These are phyloP conservation scores for Hypoxylon crocopeplum DNA, from an alignment of 495 filamentous ascomycete species.

Conservation along the genomic window DNA sequence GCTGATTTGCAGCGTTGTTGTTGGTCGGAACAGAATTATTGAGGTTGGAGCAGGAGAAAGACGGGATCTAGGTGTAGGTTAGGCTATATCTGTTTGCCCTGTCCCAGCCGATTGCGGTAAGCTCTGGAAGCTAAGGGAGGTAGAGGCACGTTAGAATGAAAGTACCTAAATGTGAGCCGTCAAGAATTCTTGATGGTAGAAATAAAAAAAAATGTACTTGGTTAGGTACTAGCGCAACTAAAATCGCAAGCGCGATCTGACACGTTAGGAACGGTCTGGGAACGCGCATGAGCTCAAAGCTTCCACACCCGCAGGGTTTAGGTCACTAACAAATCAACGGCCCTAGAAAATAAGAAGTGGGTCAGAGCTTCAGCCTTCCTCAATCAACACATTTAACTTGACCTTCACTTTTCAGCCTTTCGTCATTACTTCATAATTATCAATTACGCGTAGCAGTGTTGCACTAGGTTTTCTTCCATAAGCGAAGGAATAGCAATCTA, in stretches of 20 bases:
- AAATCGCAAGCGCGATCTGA: constrained; percentile 23
- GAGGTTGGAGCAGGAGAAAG: too few species aligned
- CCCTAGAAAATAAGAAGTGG: constrained; percentile 13
- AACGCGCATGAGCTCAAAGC: constrained; percentile 17
- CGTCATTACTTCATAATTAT: background rate
- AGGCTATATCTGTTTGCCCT: constrained; percentile 6
- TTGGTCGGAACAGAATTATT: constrained; percentile 1
- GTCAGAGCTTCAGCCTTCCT: constrained; percentile 21
- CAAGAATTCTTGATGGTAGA: too few species aligned
- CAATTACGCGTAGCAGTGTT: background rate
- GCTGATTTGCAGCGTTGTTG: constrained; percentile 7
- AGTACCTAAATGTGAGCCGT: too few species aligned
- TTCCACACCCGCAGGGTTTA: background rate
- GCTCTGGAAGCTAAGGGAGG: background rate
- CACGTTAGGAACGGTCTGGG: background rate
- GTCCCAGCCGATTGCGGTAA: constrained; percentile 20
- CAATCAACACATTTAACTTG: too few species aligned
- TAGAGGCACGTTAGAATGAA: too few species aligned
- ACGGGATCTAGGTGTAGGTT: too few species aligned
- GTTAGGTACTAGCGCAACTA: too few species aligned
- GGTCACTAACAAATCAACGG: constrained; percentile 12
- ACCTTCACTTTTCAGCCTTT: constrained; percentile 10
- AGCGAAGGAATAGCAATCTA: background rate
- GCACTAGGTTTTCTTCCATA: background rate
- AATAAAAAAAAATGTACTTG: background rate